Base-by-base conservation (phyloP, 2,329 filamentous ascomycete species). In the Fusarium paranaense region DNA sequence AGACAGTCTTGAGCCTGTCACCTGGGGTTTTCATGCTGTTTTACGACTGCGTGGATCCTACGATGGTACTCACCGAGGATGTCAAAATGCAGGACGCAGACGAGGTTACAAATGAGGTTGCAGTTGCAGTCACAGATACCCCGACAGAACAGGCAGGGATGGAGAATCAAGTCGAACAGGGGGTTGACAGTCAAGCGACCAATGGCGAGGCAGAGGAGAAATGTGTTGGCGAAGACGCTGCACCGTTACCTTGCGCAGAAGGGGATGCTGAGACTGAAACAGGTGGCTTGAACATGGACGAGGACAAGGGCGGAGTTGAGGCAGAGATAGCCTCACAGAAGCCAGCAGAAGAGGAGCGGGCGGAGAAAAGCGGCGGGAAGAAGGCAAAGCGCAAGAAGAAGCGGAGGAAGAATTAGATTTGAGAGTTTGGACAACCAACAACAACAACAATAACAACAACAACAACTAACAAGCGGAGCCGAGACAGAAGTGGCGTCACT, bases 11-110 rank as follows among this genome's bases (percentile, higher is more conserved):
- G 60, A 88, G 87, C 3, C 92, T 97, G 76, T 91, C 91, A 0
- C 80, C 82, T 0, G 95, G 94, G 2, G 96, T 95, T 0, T 98
- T 98, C 80, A 98, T 99, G 96, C 88, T 98, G 1, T 98, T 98
- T 81, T 99, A 98, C 81, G 96, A 99, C 80, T 90, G 90, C 56
- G 85, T 93, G 27, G 90, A 93, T 66, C 82, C 87, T 1, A 84
- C 81, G 40, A 85, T 86, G 32, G 80, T 92, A 22, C 80, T 87
- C 27, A 76, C 81, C 27, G 80, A 82, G 32, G 73, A 75, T 18
- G 70, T 62, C 25, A 70, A 68, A 18, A 75, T 76, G 69, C 67
- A 76, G 50, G 74, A 80, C 38, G 74, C 67, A 14, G 63, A 69
- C 14, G 76, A 80, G 25, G 58, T 62, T 56, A 56, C 62, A 35